Base-by-base conservation (phyloP, 129 eudicot species). In the Glebionis coronaria region DNA sequence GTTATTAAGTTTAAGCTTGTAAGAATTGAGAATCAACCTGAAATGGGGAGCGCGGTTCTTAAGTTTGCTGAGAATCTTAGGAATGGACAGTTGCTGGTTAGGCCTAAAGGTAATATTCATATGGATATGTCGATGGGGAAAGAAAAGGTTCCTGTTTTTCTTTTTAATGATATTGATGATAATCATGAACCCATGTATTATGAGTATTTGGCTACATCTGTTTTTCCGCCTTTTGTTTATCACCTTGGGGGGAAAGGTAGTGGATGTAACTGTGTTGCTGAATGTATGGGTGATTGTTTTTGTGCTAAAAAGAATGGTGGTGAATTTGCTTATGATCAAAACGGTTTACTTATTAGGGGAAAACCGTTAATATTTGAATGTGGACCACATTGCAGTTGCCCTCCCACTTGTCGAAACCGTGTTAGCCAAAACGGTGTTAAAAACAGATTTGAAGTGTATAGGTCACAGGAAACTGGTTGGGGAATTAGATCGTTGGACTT, bases 401-500 rank as follows among this genome's bases (percentile, higher is more conserved):
- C 92, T 29, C 82, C 89, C 5, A 78, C 52, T 40, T 88, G 96
- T 72, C 68, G 77, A 12, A 88, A 88, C 21, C 92, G 96, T 2
- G 85, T 88, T 44, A 81, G 77, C 61, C 96, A 85, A 56, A 85
- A 79, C 12, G 96, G 96, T 5, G 46, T 85, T 19, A 81, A 73
- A 67, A 73, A 83, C 40, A 73, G 80, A 57, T 79, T 88, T 63
- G 96, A 88, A 73, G 90, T 88, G 49, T 88, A 83, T 61, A 77
- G 96, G 45, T 88, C 96, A 1, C 78, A 73, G 56, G 96, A 85
- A 80, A 82, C 95, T 11, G 82, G 82, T 27, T 88, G 91, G 95
- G 95, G 88, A 14, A 84, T 88, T 77, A 77, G 95, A 82, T 88
- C 91, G 2, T 61, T 88, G 73, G 90, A 88, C 23, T 67, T 88